These are phyloP conservation scores for Rhododendron ovatum DNA, from an alignment of 148 eudicot species.

Conservation along the genomic window DNA sequence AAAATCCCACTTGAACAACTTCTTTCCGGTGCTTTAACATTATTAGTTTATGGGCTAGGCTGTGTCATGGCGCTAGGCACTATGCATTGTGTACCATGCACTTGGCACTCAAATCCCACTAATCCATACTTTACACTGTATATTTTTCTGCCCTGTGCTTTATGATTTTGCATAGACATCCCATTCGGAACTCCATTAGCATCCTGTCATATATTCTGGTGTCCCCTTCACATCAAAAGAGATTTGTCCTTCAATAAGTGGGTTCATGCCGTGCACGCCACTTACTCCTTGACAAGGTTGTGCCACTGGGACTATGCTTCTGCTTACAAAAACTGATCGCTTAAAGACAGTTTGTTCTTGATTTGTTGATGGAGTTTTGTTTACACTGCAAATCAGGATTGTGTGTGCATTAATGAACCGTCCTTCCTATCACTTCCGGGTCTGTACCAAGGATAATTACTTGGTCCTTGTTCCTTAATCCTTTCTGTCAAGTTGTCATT, in stretches of 20 bases:
- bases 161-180: neutral
- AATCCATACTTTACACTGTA: neutral
- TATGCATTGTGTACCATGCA: neutral
- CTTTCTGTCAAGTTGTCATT: neutral
- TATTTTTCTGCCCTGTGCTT: slow-evolving; percentile 2
- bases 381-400: neutral
- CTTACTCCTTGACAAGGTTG: neutral
- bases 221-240: neutral
- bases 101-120: slow-evolving; percentile 6
- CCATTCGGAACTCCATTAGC: slow-evolving; percentile 5
- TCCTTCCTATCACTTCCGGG: neutral
- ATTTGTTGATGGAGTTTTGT: neutral
- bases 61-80: neutral
- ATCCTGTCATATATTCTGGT: neutral
- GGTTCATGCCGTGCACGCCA: neutral
- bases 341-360: neutral
- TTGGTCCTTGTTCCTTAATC: neutral
- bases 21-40: neutral
- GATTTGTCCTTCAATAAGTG: neutral
- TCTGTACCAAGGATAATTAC: neutral
- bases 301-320: neutral
- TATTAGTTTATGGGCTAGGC: neutral
- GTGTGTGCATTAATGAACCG: neutral
- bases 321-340: neutral
- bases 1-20: neutral